These are phyloP conservation scores for Berkeleyomyces basicola DNA, from an alignment of 2,329 filamentous ascomycete genomes.

Conservation along the genomic window DNA sequence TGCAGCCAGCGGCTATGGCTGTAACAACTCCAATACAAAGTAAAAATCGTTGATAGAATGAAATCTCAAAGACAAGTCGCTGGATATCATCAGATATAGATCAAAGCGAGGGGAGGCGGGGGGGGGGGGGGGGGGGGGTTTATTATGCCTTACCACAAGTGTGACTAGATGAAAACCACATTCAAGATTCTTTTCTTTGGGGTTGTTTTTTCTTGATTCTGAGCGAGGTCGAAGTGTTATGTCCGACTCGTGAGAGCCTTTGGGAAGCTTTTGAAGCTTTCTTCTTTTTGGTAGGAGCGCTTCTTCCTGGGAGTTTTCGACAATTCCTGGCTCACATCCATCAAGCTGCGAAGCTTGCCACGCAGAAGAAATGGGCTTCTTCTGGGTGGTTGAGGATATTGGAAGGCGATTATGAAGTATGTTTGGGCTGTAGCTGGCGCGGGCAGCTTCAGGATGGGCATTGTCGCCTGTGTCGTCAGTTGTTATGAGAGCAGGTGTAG, in stretches of 20 bases:
- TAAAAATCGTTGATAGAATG: conserved; percentile 4
- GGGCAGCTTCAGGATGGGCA: not conserved
- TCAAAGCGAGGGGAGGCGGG: not conserved
- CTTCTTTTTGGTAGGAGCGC: not conserved
- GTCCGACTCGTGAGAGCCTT: not conserved
- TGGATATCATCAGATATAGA: not conserved
- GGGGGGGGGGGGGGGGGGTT: too few species aligned
- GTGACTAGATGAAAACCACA: not conserved
- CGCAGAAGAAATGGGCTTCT: not conserved
- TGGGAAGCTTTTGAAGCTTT: conserved; percentile 3
- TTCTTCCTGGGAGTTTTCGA: not conserved
- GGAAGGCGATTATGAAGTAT: not conserved
- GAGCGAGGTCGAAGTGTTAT: not conserved
- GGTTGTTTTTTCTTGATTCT: not conserved
- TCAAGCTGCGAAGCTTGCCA: not conserved
- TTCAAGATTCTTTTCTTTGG: not conserved
- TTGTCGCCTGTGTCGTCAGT: not conserved
- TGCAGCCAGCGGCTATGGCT: conserved; percentile 13
- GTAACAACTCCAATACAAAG: conserved; percentile 8
- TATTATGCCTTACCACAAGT: conserved; percentile 4
- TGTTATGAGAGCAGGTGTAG: not conserved
- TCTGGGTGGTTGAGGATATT: not conserved
- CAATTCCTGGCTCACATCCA: not conserved
- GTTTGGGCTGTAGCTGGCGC: not conserved
- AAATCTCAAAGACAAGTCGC: conserved; percentile 11